Conservation (phyloP, 2,329 filamentous ascomycete genomes). For the Diaporthe vaccinii region DNA sequence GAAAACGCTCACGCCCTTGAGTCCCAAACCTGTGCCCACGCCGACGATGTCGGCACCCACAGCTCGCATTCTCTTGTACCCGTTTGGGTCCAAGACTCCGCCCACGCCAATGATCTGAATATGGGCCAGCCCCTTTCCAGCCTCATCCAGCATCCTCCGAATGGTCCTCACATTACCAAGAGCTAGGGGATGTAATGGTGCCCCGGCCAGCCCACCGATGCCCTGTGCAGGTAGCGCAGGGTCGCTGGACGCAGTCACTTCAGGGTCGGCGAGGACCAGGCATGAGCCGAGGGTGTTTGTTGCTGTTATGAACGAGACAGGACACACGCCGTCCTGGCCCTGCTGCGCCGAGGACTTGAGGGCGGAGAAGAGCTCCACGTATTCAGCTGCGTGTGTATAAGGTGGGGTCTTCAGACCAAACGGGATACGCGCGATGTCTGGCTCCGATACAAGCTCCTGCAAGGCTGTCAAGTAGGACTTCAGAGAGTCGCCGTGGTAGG, state of each 20-base stretch:
- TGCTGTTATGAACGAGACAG: slow-evolving; percentile 77
- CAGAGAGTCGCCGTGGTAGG: slow-evolving; percentile 70
- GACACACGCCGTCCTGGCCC: slow-evolving; percentile 49
- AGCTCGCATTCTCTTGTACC: slow-evolving; percentile 74
- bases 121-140: slow-evolving; percentile 59
- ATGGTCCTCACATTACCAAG: slow-evolving; percentile 82
- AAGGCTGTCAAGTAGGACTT: slow-evolving; percentile 67
- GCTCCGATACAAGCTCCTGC: slow-evolving; percentile 19
- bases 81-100: slow-evolving; percentile 75
- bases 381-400: slow-evolving; percentile 79
- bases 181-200: slow-evolving; percentile 79
- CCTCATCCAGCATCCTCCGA: slow-evolving; percentile 68
- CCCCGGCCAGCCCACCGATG: slow-evolving; percentile 79
- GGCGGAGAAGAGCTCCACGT: slow-evolving; percentile 66
- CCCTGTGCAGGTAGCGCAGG: slow-evolving; percentile 68
- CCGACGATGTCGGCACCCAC: slow-evolving; percentile 78
- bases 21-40: slow-evolving; percentile 77
- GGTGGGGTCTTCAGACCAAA: slow-evolving; percentile 81
- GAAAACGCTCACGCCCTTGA: slow-evolving; percentile 74
- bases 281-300: slow-evolving; percentile 81
- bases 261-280: slow-evolving; percentile 63
- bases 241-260: slow-evolving; percentile 46
- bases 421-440: slow-evolving; percentile 49
- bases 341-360: slow-evolving; percentile 54
- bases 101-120: slow-evolving; percentile 79